These are phyloP conservation scores for Paecilomyces variotii DNA, from an alignment of 2,329 filamentous ascomycete species.

Conservation along the genomic window DNA sequence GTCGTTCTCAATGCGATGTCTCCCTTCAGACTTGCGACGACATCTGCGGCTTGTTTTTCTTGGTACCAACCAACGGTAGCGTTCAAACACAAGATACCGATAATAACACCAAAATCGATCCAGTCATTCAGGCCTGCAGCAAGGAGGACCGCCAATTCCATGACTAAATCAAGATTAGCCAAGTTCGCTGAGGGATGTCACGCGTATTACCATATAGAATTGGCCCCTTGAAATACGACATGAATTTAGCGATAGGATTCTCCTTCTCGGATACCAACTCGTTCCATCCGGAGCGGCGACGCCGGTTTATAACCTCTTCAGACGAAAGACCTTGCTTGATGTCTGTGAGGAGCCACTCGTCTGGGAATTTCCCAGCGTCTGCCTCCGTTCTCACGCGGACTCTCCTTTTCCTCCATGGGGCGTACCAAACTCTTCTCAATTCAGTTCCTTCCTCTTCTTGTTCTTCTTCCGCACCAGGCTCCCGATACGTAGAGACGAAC, in stretches of 20 bases:
- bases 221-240: conserved; percentile 66
- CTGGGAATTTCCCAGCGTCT: conserved; percentile 42
- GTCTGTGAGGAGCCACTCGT: conserved; percentile 62
- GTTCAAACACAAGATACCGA: conserved; percentile 66
- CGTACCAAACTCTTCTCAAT: conserved; percentile 51
- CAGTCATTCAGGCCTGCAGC: conserved; percentile 66
- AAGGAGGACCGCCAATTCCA: conserved; percentile 68
- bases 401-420: conserved; percentile 44
- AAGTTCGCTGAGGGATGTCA: not conserved
- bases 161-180: conserved; percentile 37
- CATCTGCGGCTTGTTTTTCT: conserved; percentile 72
- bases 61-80: conserved; percentile 73
- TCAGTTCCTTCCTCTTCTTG: conserved; percentile 34
- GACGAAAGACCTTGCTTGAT: conserved; percentile 56
- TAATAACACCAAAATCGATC: conserved; percentile 71
- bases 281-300: conserved; percentile 62
- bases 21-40: conserved; percentile 66
- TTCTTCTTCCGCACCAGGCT: conserved; percentile 37
- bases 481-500: conserved; percentile 60
- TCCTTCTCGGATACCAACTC: conserved; percentile 71
- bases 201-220: conserved; percentile 62
- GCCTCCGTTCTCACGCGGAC: conserved; percentile 18
- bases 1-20: conserved; percentile 68
- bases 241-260: conserved; percentile 64
- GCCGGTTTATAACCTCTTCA: conserved; percentile 51